These are phyloP conservation scores for Exophiala viscosa DNA, from an alignment of 2,329 filamentous ascomycete species.

Conservation along the genomic window DNA sequence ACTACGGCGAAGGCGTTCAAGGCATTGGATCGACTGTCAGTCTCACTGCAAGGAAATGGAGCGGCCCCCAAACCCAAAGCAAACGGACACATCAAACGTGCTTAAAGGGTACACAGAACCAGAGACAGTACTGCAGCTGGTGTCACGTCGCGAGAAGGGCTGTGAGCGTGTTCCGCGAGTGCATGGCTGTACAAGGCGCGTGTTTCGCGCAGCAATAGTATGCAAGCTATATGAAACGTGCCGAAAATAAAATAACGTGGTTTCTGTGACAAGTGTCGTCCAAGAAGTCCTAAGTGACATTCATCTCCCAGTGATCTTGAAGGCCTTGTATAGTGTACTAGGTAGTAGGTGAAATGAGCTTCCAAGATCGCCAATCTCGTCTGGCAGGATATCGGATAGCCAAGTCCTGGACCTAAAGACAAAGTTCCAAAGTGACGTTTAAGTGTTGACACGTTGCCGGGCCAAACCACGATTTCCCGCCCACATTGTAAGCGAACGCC, in stretches of 20 bases:
- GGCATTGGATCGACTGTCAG: conserved; percentile 32
- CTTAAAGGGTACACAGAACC: conserved; percentile 5
- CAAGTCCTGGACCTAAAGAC: too few relatives aligned
- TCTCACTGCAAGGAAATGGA: conserved; percentile 28
- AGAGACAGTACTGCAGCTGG: not conserved
- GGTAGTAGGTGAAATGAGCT: not conserved
- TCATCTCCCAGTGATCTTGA: too few relatives aligned
- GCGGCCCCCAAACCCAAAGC: conserved; percentile 24
- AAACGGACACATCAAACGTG: conserved; percentile 20
- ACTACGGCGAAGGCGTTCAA: conserved; percentile 37
- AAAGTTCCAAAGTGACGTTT: not conserved
- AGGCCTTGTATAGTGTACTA: not conserved
- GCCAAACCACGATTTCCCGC: not conserved
- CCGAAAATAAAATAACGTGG: too few relatives aligned
- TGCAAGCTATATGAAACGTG: not conserved
- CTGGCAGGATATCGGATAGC: too few relatives aligned
- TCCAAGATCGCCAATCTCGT: not conserved
- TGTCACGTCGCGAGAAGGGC: not conserved
- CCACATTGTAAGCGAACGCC: not conserved
- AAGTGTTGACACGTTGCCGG: not conserved
- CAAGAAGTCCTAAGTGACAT: too few relatives aligned
- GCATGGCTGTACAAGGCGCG: not conserved
- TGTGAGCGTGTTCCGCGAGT: not conserved
- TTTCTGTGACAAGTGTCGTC: too few relatives aligned
- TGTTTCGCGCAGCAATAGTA: not conserved